A percentile compares a stretch with the other conserved stretches of the same genome.
phyloP scores from a whole-genome alignment of 345 rosid species.

The Toxicodendron radicans region DNA sequence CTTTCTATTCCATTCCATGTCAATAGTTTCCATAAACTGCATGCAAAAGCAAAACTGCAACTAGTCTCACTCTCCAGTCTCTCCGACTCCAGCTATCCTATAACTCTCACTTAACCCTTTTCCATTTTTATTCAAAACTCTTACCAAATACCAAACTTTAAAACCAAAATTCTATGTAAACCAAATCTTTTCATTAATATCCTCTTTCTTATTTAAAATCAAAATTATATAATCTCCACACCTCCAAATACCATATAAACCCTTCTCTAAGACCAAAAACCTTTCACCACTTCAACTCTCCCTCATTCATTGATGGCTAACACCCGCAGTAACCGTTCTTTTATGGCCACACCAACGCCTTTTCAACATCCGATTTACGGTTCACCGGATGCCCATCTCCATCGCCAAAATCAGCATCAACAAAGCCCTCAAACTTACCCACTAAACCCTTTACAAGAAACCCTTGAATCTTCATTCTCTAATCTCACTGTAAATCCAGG shows the following conservation, averaged over 20 bases:
- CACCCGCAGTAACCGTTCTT: conserved; percentile 4
- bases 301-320: not conserved
- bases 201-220: conserved; percentile 1
- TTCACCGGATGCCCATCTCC: not conserved
- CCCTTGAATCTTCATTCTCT: conserved; percentile 27
- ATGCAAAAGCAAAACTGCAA: conserved; percentile 44
- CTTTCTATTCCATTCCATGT: not conserved
- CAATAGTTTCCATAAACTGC: conserved; percentile 43
- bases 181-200: conserved; percentile 15
- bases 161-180: not conserved
- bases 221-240: conserved; percentile 1
- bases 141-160: not conserved
- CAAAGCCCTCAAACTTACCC: not conserved
- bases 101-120: conserved; percentile 15
- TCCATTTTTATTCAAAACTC: not conserved
- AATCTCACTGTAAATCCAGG: conserved; percentile 23
- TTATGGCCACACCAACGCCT: not conserved
- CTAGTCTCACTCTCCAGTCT: not conserved
- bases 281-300: not conserved
- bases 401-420: not conserved
- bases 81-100: too few species aligned
- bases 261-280: conserved; percentile 16
- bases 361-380: conserved; percentile 8
- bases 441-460: not conserved
- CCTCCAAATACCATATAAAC: conserved; percentile 9